These are phyloP conservation scores for Chlorella sorokiniana DNA, from an alignment of 139 green algal species.

Conservation along the genomic window DNA sequence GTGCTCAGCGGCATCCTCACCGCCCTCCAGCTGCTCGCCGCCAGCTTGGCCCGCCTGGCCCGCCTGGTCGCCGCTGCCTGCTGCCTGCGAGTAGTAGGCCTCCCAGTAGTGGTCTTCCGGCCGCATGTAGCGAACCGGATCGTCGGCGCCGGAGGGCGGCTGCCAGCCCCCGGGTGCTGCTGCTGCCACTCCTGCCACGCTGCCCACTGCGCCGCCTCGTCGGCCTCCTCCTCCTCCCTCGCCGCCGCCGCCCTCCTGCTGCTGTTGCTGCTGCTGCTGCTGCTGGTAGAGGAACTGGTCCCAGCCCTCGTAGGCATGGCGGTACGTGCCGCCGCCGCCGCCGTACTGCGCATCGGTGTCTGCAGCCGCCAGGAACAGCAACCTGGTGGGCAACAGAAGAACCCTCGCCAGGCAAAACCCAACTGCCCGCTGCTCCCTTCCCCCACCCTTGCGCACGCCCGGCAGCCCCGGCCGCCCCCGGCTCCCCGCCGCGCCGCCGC, in stretches of 20 bases:
- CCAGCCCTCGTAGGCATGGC: constrained; percentile 28
- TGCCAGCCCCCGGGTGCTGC: background rate
- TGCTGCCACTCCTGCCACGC: constrained; percentile 21
- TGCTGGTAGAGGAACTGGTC: constrained; percentile 22
- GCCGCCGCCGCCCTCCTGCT: background rate
- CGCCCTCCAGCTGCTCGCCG: background rate
- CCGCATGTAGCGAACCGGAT: constrained; percentile 6
- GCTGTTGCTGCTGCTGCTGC: background rate
- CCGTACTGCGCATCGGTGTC: constrained; percentile 38
- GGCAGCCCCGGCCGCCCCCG: no score
- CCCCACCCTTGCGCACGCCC: no score
- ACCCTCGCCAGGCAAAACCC: background rate
- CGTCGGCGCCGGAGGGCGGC: background rate
- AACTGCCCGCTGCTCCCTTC: background rate
- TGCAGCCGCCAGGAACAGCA: background rate
- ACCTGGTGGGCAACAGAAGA: background rate
- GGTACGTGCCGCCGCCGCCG: background rate
- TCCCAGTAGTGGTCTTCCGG: constrained; percentile 9
- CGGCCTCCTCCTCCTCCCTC: background rate
- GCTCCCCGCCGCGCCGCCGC: no score
- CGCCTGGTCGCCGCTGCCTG: background rate
- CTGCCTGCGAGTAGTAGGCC: background rate
- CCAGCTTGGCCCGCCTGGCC: background rate
- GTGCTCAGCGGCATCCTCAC: constrained; percentile 2
- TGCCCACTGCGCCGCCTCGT: background rate